Conservation (phyloP, 2,329 filamentous ascomycete genomes). For the Ophiostoma ulmi region DNA sequence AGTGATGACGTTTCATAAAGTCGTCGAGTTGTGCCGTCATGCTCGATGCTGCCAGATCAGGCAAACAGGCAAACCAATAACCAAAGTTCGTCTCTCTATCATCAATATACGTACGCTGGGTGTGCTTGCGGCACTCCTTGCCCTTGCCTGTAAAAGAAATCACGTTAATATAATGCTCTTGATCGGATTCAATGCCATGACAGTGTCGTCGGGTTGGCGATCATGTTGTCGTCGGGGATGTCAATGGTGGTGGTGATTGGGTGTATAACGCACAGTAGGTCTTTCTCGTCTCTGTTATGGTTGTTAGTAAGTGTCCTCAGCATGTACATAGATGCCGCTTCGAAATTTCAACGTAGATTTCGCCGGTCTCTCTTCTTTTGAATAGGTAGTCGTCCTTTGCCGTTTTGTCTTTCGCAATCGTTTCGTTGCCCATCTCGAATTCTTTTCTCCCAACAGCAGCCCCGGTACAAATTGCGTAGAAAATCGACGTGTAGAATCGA, state of each 20-base stretch:
- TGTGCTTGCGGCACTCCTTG: conserved; percentile 76
- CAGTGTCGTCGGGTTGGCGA: conserved; percentile 2
- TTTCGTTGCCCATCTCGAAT: background rate
- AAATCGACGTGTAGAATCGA: background rate
- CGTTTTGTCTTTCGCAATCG: background rate
- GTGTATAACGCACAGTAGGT: conserved; percentile 28
- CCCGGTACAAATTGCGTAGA: background rate
- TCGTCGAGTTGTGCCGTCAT: conserved; percentile 2
- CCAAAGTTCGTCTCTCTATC: background rate
- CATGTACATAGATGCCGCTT: background rate
- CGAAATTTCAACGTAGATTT: background rate
- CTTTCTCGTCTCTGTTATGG: conserved; percentile 29
- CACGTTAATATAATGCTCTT: conserved; percentile 22
- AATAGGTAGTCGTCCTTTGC: background rate
- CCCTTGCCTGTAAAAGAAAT: conserved; percentile 54
- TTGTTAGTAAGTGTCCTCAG: conserved; percentile 23
- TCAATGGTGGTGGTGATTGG: background rate
- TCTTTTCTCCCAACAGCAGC: background rate
- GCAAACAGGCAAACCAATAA: background rate
- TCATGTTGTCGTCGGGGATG: conserved; percentile 9
- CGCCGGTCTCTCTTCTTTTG: background rate
- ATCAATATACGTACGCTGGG: conserved; percentile 39
- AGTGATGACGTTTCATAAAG: background rate
- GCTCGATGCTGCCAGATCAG: background rate
- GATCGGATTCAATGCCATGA: background rate